These are phyloP conservation scores for Euphrasia arctica DNA, from an alignment of 305 asterid species.

Conservation along the genomic window DNA sequence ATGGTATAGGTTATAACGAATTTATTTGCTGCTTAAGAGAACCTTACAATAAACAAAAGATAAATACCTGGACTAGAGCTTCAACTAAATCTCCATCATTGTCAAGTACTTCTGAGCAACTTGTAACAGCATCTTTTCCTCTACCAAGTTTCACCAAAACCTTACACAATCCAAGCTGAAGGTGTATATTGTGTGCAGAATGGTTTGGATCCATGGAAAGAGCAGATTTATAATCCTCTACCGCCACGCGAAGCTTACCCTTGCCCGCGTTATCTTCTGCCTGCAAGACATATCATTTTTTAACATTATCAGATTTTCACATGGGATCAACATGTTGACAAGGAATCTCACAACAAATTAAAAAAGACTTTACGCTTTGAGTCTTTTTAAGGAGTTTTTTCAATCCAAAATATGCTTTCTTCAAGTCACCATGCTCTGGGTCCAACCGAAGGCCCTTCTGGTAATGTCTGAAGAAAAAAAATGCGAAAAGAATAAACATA, in stretches of 20 bases:
- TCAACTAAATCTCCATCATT: conserved; percentile 70
- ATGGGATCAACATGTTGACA: background rate
- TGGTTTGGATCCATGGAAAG: conserved; percentile 76
- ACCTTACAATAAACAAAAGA: conserved; percentile 1
- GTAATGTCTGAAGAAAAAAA: conserved; percentile 57
- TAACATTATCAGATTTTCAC: conserved; percentile 12
- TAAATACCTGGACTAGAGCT: conserved; percentile 75
- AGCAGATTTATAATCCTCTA: conserved; percentile 74
- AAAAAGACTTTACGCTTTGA: conserved; percentile 47
- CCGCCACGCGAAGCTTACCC: conserved; percentile 79
- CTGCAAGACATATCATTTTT: conserved; percentile 36
- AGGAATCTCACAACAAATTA: background rate
- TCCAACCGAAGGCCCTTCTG: conserved; percentile 88
- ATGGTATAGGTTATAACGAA: background rate
- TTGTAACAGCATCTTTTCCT: conserved; percentile 72
- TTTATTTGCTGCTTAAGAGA: background rate
- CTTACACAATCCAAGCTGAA: conserved; percentile 77
- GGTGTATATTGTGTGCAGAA: conserved; percentile 62
- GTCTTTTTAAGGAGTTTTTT: conserved; percentile 78
- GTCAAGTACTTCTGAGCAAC: conserved; percentile 72
- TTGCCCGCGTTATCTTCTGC: conserved; percentile 80
- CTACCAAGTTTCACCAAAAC: conserved; percentile 83
- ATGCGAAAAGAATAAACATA: conserved; percentile 6
- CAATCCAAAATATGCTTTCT: conserved; percentile 84
- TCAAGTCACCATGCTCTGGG: conserved; percentile 82